Evolutionary conservation across 805 yeast genomes (phyloP).

Genomic region (Spencermartinsiella europaea): DNA sequence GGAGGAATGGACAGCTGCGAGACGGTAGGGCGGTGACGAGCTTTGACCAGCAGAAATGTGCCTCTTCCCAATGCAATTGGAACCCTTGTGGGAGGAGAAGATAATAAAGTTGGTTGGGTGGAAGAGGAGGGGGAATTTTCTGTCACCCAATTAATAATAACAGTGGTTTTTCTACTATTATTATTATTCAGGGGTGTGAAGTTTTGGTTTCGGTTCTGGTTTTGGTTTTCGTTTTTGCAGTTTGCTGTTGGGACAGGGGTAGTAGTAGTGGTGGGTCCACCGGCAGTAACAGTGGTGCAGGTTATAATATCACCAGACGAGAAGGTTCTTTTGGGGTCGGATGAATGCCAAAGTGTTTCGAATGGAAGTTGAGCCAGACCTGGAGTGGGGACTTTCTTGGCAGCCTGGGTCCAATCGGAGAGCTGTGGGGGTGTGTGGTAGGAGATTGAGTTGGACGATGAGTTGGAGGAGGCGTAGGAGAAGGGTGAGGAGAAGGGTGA

Average conservation of each 20-base stretch:
- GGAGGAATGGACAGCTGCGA: neutral
- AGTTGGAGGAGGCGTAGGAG: too few species aligned
- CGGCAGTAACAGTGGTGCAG: neutral
- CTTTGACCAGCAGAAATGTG: neutral
- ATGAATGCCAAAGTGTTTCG: too few species aligned
- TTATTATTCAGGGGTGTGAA: neutral
- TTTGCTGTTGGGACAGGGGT: neutral
- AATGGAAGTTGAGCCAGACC: neutral
- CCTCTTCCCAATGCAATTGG: neutral
- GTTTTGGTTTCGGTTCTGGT: neutral
- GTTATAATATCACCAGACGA: too few species aligned
- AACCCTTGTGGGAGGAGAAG: neutral
- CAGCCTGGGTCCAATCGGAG: neutral
- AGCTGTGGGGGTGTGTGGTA: constrained; percentile 40
- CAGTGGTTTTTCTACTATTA: neutral
- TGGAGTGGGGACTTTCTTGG: neutral
- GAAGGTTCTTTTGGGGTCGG: too few species aligned
- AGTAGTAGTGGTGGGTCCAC: neutral
- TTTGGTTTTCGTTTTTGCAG: neutral
- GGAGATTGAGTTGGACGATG: constrained; percentile 51
- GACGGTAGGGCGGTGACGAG: neutral
- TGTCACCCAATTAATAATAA: neutral
- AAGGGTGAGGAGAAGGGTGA: too few species aligned
- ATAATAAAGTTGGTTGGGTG: neutral
- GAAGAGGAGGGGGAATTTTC: neutral